phyloP scores from a whole-genome alignment of 352 stramenopile species.

The Phytophthora uliginosa region DNA sequence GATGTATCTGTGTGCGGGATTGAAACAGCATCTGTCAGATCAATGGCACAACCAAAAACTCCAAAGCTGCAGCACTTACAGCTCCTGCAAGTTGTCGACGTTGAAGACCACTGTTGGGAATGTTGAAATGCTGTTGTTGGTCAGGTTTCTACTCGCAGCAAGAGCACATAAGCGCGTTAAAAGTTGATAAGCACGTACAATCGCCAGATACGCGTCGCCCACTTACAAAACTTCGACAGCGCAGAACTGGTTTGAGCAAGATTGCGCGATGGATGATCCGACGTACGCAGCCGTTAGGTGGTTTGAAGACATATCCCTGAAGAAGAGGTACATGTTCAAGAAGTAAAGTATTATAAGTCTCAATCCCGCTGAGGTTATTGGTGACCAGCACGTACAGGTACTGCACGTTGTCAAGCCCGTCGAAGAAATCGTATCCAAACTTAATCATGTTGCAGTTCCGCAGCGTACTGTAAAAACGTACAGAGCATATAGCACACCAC shows the following conservation, averaged over 20 bases:
- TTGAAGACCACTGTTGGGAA: constrained; percentile 49
- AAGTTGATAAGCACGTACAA: not conserved
- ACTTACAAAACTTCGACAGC: constrained; percentile 45
- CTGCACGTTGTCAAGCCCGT: constrained; percentile 26
- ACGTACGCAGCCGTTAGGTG: constrained; percentile 46
- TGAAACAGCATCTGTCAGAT: not conserved
- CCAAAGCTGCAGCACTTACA: constrained; percentile 21
- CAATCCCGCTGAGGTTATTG: not conserved
- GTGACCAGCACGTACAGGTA: constrained; percentile 38
- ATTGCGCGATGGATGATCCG: constrained; percentile 31
- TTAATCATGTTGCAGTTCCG: constrained; percentile 57
- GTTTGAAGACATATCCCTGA: constrained; percentile 56
- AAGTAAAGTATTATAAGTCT: constrained; percentile 7
- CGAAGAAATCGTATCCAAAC: constrained; percentile 48
- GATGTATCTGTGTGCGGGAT: constrained; percentile 24
- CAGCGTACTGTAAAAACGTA: constrained; percentile 34
- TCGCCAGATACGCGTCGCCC: not conserved
- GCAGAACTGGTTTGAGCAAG: constrained; percentile 41
- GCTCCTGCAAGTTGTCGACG: constrained; percentile 37
- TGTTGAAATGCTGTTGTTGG: constrained; percentile 42
- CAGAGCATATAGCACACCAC: not conserved
- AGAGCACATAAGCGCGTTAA: not conserved
- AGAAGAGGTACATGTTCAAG: not conserved
- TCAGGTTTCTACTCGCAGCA: constrained; percentile 32
- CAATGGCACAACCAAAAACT: not conserved